phyloP scores from a whole-genome alignment of 2,329 filamentous ascomycete species.

The Metarhizium guizhouense region DNA sequence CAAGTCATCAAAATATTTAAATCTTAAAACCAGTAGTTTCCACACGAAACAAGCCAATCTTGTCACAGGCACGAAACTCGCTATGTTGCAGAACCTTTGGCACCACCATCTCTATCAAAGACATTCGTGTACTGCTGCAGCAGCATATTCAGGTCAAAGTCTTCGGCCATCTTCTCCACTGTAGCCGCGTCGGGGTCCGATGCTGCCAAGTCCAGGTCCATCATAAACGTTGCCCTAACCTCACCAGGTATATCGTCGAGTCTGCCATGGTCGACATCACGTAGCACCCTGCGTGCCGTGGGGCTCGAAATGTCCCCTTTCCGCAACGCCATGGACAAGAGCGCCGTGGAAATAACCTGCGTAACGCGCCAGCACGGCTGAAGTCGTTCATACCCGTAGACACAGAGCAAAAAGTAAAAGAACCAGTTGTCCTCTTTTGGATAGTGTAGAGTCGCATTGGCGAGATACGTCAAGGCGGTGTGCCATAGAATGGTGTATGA shows the following conservation, averaged over 20 bases:
- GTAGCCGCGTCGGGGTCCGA: constrained; percentile 22
- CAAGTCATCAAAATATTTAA: no score
- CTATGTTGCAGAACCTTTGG: no score
- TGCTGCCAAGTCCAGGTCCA: constrained; percentile 24
- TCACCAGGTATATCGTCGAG: no score
- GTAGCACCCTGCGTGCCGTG: constrained; percentile 19
- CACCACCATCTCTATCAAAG: neutral
- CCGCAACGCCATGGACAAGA: constrained; percentile 27
- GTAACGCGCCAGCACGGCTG: constrained; percentile 26
- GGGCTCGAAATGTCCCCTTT: constrained; percentile 20
- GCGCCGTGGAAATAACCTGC: constrained; percentile 21
- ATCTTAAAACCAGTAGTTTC: no score
- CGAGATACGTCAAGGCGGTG: constrained; percentile 28
- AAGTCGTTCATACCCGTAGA: constrained; percentile 28
- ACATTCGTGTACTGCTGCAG: constrained; percentile 20
- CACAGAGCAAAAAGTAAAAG: constrained; percentile 27
- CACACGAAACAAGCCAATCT: no score
- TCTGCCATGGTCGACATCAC: no score
- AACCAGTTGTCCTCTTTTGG: constrained; percentile 20
- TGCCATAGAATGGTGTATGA: constrained; percentile 31
- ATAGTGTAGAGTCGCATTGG: constrained; percentile 26
- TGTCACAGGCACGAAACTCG: no score
- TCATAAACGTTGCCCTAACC: constrained; percentile 26
- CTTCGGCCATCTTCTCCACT: constrained; percentile 22
- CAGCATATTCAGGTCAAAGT: constrained; percentile 24